Percentiles rank a stretch among this genome's conserved stretches.
Conservation (phyloP, 1,284 basidiomycete genomes). For the Moesziomyces globuligerus region DNA sequence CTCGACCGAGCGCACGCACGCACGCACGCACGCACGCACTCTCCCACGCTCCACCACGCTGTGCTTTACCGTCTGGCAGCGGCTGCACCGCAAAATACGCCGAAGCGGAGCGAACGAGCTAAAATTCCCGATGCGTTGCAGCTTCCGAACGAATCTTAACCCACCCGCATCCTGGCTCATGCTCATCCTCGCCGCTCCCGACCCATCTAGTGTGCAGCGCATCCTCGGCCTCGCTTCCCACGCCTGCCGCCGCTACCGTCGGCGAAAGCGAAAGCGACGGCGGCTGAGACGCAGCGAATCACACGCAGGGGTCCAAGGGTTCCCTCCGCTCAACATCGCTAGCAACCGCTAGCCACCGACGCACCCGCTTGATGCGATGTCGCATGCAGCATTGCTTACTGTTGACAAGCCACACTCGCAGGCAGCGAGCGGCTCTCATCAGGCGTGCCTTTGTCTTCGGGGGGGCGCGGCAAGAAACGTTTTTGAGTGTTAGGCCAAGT, state of each 20-base stretch:
- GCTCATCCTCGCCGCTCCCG: no score
- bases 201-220: no score
- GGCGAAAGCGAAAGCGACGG: conserved; percentile 20
- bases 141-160: conserved; percentile 1
- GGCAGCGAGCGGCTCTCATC: no score
- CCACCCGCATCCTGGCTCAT: no score
- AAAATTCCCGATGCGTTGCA: conserved; percentile 22
- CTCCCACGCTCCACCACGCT: no score
- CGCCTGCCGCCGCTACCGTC: conserved; percentile 14
- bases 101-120: neutral
- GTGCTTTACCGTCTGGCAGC: no score
- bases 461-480: no score
- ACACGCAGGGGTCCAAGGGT: conserved; percentile 17
- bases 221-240: no score
- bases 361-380: conserved; percentile 6
- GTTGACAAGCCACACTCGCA: no score
- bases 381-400: neutral
- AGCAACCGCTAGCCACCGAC: neutral
- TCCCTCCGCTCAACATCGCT: neutral
- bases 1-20: no score
- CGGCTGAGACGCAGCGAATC: conserved; percentile 16
- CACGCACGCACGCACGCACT: no score
- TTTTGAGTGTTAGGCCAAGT: neutral
- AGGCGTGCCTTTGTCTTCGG: no score
- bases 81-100: neutral